Percentiles rank a stretch among this genome's conserved stretches.
Evolutionary conservation across 2,329 filamentous ascomycete genomes (phyloP).

Genomic region (Davidsoniella eucalypti): DNA sequence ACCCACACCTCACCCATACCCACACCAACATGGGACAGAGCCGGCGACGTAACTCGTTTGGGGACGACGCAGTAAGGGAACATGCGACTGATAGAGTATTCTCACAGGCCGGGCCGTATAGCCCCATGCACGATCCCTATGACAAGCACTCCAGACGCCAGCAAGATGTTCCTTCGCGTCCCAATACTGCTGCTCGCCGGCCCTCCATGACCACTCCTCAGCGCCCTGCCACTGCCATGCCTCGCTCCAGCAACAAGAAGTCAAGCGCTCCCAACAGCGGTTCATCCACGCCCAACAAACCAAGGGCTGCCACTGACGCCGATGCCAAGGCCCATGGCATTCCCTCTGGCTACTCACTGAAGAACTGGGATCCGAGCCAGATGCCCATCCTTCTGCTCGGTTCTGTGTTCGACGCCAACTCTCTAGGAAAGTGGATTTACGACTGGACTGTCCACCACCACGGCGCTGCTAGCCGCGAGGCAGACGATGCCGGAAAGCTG

Average conservation of each 20-base stretch:
- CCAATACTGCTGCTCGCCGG: conserved; percentile 28
- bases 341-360: conserved; percentile 78
- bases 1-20: neutral
- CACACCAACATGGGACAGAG: neutral
- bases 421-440: conserved; percentile 96
- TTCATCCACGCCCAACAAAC: conserved; percentile 14
- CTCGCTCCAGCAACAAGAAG: conserved; percentile 27
- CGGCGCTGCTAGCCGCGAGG: conserved; percentile 64
- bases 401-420: conserved; percentile 94
- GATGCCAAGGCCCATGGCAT: conserved; percentile 55
- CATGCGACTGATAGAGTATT: conserved; percentile 13
- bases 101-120: conserved; percentile 12
- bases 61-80: conserved; percentile 7
- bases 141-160: conserved; percentile 3
- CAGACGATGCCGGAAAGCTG: conserved; percentile 82
- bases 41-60: conserved; percentile 12
- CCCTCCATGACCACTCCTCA: conserved; percentile 33
- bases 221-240: conserved; percentile 35
- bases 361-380: conserved; percentile 96
- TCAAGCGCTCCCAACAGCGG: conserved; percentile 16
- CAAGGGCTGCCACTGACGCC: conserved; percentile 34
- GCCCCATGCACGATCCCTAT: conserved; percentile 8
- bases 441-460: conserved; percentile 96
- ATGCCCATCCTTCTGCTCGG: conserved; percentile 86
- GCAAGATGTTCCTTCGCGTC: conserved; percentile 18